Evolutionary conservation across 2,329 filamentous ascomycete genomes (phyloP).

Genomic region (Chrysoporthe deuterocubensis): DNA sequence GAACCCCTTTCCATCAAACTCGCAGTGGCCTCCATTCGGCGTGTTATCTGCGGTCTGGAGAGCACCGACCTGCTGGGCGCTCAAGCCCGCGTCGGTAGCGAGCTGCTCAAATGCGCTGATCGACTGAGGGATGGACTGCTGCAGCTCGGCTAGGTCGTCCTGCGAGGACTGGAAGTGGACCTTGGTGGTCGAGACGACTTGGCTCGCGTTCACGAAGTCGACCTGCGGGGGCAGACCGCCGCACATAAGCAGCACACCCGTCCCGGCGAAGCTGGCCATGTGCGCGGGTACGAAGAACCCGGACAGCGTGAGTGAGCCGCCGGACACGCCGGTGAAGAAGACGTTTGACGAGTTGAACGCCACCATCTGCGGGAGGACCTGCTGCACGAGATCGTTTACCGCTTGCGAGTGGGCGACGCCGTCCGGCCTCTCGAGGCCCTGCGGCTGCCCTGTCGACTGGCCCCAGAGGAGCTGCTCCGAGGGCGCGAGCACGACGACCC

Average conservation of each 20-base stretch:
- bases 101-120: slow-evolving; percentile 56
- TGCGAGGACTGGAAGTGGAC: slow-evolving; percentile 62
- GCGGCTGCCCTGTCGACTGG: slow-evolving; percentile 59
- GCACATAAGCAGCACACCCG: slow-evolving; percentile 60
- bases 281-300: slow-evolving; percentile 63
- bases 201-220: slow-evolving; percentile 45
- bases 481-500: slow-evolving; percentile 58
- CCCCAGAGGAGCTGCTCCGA: slow-evolving; percentile 58
- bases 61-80: slow-evolving; percentile 48
- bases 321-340: slow-evolving; percentile 62
- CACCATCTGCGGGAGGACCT: slow-evolving; percentile 55
- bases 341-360: slow-evolving; percentile 57
- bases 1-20: slow-evolving; percentile 59
- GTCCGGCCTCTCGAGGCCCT: slow-evolving; percentile 56
- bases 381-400: slow-evolving; percentile 55
- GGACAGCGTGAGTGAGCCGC: slow-evolving; percentile 56
- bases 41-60: slow-evolving; percentile 62
- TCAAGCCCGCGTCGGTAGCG: slow-evolving; percentile 48
- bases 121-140: slow-evolving; percentile 54
- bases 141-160: slow-evolving; percentile 53
- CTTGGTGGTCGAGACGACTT: slow-evolving; percentile 48
- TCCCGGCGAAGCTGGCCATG: slow-evolving; percentile 53
- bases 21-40: slow-evolving; percentile 61
- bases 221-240: slow-evolving; percentile 59
- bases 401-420: slow-evolving; percentile 60